These are phyloP conservation scores for Coniochaeta sp. DNA, from an alignment of 2,329 filamentous ascomycete genomes.

Conservation along the genomic window DNA sequence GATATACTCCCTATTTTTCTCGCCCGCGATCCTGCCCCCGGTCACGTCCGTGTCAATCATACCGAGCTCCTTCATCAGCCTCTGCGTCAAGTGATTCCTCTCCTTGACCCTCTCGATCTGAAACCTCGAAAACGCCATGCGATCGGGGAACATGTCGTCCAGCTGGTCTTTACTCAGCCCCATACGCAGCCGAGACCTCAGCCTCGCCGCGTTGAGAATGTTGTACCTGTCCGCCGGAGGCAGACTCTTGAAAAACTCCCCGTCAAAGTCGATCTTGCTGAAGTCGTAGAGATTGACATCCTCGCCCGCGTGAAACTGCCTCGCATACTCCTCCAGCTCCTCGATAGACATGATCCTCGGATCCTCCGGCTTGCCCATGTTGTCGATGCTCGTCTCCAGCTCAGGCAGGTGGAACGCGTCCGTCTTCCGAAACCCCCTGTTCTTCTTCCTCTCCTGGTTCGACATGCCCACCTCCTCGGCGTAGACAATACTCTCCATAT, in stretches of 20 bases:
- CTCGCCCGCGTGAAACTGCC: conserved; percentile 86
- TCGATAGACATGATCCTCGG: conserved; percentile 96
- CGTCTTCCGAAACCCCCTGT: conserved; percentile 77
- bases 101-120: conserved; percentile 93
- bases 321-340: conserved; percentile 88
- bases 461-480: conserved; percentile 84
- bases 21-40: conserved; percentile 66
- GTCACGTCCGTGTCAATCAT: conserved; percentile 74
- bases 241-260: conserved; percentile 87
- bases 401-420: conserved; percentile 95
- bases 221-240: conserved; percentile 92
- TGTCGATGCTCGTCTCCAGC: conserved; percentile 65
- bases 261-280: conserved; percentile 96
- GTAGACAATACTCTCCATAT: conserved; percentile 69
- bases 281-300: conserved; percentile 93
- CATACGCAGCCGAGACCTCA: conserved; percentile 87
- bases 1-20: conserved; percentile 89
- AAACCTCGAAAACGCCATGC: conserved; percentile 94
- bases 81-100: conserved; percentile 88
- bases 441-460: conserved; percentile 64
- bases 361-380: conserved; percentile 86
- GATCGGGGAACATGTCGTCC: conserved; percentile 92
- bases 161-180: conserved; percentile 94
- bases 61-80: conserved; percentile 88
- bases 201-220: conserved; percentile 86